phyloP scores from a whole-genome alignment of 805 yeast species.

The Candida maesae region DNA sequence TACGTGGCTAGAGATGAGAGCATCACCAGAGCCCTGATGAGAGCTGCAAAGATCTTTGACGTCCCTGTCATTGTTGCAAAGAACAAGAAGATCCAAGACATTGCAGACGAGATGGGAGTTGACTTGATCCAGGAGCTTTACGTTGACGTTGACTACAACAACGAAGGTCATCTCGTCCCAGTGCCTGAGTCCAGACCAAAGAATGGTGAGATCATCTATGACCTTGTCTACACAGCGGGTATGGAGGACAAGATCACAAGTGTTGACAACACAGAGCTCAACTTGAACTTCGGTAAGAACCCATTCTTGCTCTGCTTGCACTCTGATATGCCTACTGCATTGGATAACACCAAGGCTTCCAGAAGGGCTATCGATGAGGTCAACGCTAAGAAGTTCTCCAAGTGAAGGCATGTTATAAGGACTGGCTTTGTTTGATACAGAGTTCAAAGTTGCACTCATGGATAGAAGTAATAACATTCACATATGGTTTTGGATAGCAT shows the following conservation, averaged over 20 bases:
- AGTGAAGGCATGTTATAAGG: too few relatives aligned
- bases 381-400: neutral
- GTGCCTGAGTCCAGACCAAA: neutral
- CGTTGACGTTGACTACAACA: neutral
- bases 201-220: neutral
- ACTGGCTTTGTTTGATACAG: too few relatives aligned
- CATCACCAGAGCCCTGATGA: neutral
- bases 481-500: too few relatives aligned
- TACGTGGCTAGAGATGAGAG: neutral
- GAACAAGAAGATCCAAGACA: neutral
- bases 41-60: neutral
- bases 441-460: too few relatives aligned
- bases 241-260: conserved; percentile 1
- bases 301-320: neutral
- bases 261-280: neutral
- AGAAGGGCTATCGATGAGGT: neutral
- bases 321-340: neutral
- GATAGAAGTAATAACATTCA: too few relatives aligned
- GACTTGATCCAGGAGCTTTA: neutral
- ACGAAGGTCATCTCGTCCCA: neutral
- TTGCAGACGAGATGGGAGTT: conserved; percentile 1
- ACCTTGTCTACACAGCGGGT: neutral
- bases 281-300: neutral
- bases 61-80: neutral
- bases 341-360: neutral